phyloP scores from a whole-genome alignment of 2,329 filamentous ascomycete genomes.

The Aspergillus proliferans region DNA sequence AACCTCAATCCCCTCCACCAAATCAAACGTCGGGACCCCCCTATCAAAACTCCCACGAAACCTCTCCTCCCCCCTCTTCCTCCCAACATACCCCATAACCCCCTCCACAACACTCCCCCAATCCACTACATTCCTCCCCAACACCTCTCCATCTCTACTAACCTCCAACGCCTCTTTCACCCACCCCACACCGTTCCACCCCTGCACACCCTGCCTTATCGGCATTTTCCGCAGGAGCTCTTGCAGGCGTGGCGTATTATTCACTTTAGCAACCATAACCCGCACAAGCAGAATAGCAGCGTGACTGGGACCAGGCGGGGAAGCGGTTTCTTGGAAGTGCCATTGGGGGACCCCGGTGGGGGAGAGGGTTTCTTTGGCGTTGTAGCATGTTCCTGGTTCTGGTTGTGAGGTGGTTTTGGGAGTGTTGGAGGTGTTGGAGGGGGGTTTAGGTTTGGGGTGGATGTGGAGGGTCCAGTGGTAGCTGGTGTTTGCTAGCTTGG shows the following conservation, averaged over 20 bases:
- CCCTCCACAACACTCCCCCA: neutral
- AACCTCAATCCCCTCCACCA: no score
- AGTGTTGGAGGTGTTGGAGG: neutral
- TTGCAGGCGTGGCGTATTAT: no score
- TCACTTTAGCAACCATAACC: neutral
- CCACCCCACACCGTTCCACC: no score
- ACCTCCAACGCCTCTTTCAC: neutral
- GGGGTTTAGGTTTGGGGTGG: neutral
- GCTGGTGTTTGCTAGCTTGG: neutral
- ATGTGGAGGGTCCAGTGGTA: neutral
- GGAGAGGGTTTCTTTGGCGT: neutral
- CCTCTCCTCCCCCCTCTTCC: no score
- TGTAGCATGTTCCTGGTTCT: neutral
- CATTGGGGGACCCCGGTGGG: neutral
- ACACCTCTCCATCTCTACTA: neutral
- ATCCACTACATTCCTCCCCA: neutral
- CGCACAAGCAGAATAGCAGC: neutral
- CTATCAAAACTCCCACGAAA: no score
- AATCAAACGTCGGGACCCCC: no score
- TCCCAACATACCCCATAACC: no score
- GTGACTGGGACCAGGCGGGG: no score
- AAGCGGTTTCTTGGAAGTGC: neutral
- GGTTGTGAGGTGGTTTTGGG: neutral
- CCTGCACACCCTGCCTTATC: no score
- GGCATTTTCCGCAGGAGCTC: no score